Evolutionary conservation across 2,329 filamentous ascomycete species (phyloP), one percentile per base, ranked within the genome.

Genomic region (Triangularia setosa): DNA sequence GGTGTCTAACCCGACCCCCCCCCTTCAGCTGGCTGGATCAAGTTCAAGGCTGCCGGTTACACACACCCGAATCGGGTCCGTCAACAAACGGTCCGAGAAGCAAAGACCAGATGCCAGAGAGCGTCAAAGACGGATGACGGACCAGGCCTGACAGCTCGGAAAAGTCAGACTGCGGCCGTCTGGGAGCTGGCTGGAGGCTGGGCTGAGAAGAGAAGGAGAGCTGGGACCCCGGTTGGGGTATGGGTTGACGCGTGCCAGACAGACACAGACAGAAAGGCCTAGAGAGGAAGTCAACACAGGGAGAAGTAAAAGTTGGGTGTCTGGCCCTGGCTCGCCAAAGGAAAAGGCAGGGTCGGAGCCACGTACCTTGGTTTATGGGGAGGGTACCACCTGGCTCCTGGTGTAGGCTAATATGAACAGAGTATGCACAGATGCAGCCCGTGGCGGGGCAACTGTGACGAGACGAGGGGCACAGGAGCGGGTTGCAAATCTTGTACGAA

Each of bases 321-420:
- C n/a, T 21, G n/a, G 18, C n/a, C 40, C n/a, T 18, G 40, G 40
- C 40, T 6, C n/a, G n/a, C 18, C 40, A 48, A 21, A 48, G 40
- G 40, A 14, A 48, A 21, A 48, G n/a, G 40, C 40, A 48, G 40
- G 40, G 40, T 23, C 18, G n/a, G n/a, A 21, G 40, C 40, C 7
- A n/a, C 40, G 40, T 48, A 21, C 40, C 40, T 48, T 48, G 40
- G 33, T 18, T n/a, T 40, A n/a, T n/a, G 40, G 18, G 18, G n/a
- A 48, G 40, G 40, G 40, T 48, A 48, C 40, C 18, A 21, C 40
- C 40, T 48, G 40, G 8, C n/a, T 48, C 52, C 23, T 24, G 58
- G 58, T 25, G 58, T 60, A 60, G 58, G 58, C 58, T 60, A 60
- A 60, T 48, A 52, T 53, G 24, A 44, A 23, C 5, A 59, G 40